Evolutionary conservation across 768 basidiomycete genomes (phyloP), one percentile per base, ranked within the genome.

Genomic region (Pleurotus pulmonarius): DNA sequence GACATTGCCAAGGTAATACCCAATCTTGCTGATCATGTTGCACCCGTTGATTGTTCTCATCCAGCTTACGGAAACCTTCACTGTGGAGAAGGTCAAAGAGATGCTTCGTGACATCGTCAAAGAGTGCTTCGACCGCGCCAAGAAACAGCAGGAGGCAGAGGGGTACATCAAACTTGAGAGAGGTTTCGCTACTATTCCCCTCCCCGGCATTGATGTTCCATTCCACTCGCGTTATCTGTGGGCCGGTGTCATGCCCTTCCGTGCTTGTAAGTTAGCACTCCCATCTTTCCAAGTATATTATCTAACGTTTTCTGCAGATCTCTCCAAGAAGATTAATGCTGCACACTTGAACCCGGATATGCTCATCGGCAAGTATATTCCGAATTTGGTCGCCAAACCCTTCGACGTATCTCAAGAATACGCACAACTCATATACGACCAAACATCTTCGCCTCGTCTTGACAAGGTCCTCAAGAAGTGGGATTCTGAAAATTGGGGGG

Each of bases 141-240:
- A 85, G 51, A 88, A 88, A 56, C 85, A 89, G 64, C 88, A 95
- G 69, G 59, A 22, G 64, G 76, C 80, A 18, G 89, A 94, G 58
- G 96, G 95, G 6, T 85, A 90, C 63, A 92, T 99, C 74, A 89
- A 88, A 64, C 85, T 99, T 51, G 96, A 99, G 64, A 91, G 97
- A 64, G 97, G 97, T 6, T 97, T 94, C 63, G 96, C 96, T 0
- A 94, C 94, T 16, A 95, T 95, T 57, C 94, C 93, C 41, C 81
- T 96, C 39, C 92, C 95, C 39, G 96, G 96, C 59, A 98, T 99
- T 64, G 97, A 98, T 64, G 97, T 99, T 1, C 97, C 97, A 3
- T 99, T 99, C 91, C 97, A 99, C 71, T 98, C 97, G 3, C 90
- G 95, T 58, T 99, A 98, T 73, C 83, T 99, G 39, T 99, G 97